Evolutionary conservation across 2,329 filamentous ascomycete genomes (phyloP).

Genomic region (Colletotrichum truncatum): DNA sequence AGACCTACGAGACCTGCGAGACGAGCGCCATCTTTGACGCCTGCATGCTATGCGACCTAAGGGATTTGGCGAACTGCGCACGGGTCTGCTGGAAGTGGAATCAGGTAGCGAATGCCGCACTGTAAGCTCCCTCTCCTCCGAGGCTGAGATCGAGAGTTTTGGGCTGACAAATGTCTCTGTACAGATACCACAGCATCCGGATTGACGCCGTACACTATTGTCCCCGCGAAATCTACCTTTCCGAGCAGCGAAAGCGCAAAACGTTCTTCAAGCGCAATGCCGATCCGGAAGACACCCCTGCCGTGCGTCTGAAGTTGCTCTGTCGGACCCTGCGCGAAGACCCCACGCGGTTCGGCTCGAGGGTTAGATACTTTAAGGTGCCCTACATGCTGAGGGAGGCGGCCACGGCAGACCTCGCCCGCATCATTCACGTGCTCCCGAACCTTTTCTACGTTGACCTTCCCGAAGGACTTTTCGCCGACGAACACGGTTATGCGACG

Average conservation of each 20-base stretch:
- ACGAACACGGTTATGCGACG: conserved; percentile 78
- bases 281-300: conserved; percentile 82
- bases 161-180: conserved; percentile 29
- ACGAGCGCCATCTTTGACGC: conserved; percentile 79
- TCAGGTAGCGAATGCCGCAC: conserved; percentile 54
- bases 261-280: conserved; percentile 80
- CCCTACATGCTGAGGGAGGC: conserved; percentile 96
- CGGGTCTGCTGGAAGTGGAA: conserved; percentile 80
- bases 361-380: conserved; percentile 84
- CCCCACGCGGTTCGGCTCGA: conserved; percentile 70
- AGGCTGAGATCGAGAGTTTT: conserved; percentile 1
- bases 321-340: conserved; percentile 85
- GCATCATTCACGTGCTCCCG: conserved; percentile 84
- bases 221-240: conserved; percentile 82
- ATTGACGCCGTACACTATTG: conserved; percentile 97
- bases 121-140: conserved; percentile 62
- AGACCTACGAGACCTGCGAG: conserved; percentile 84
- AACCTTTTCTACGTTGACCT: conserved; percentile 91
- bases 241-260: conserved; percentile 79
- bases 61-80: conserved; percentile 84
- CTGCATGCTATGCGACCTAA: conserved; percentile 94
- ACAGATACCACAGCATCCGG: conserved; percentile 86
- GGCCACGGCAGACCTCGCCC: conserved; percentile 83
- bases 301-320: conserved; percentile 79
- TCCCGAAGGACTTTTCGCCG: conserved; percentile 85